These are phyloP conservation scores for Fusarium humuli DNA, from an alignment of 2,329 filamentous ascomycete species.

Conservation along the genomic window DNA sequence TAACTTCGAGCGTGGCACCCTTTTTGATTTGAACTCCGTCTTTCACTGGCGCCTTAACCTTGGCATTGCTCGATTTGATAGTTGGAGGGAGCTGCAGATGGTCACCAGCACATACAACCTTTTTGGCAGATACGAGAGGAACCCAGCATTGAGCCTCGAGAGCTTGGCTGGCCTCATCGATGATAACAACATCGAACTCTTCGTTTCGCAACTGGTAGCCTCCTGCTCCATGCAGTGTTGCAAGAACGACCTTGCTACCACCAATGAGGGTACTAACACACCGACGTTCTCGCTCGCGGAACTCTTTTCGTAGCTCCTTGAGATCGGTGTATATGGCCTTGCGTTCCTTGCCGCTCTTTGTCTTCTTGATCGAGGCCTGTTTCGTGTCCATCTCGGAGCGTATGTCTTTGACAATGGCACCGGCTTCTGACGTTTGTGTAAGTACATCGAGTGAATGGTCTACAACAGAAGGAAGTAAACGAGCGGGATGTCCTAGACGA, in stretches of 20 bases:
- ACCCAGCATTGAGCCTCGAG: slow-evolving; percentile 98
- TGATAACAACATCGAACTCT: slow-evolving; percentile 91
- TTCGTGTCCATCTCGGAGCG: slow-evolving; percentile 93
- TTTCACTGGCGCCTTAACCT: slow-evolving; percentile 55
- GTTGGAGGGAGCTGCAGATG: slow-evolving; percentile 95
- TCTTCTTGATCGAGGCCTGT: slow-evolving; percentile 89
- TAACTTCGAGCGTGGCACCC: slow-evolving; percentile 80
- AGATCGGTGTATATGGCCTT: slow-evolving; percentile 86
- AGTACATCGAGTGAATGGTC: slow-evolving; percentile 92
- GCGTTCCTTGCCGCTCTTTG: slow-evolving; percentile 81
- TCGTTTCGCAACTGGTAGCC: slow-evolving; percentile 83
- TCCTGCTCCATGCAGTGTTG: slow-evolving; percentile 92
- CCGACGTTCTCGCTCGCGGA: slow-evolving; percentile 81
- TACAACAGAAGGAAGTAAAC: slow-evolving; percentile 87
- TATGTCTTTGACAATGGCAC: slow-evolving; percentile 88
- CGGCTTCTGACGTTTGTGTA: slow-evolving; percentile 90
- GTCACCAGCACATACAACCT: slow-evolving; percentile 92
- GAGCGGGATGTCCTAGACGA: slow-evolving; percentile 90
- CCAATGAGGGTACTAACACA: slow-evolving; percentile 82
- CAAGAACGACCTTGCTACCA: slow-evolving; percentile 87
- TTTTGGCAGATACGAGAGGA: slow-evolving; percentile 80
- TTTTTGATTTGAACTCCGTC: slow-evolving; percentile 57
- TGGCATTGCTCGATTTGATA: slow-evolving; percentile 80
- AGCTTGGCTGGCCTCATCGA: slow-evolving; percentile 96
- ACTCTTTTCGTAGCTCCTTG: slow-evolving; percentile 88